Conservation (phyloP, 306 rosid species). For the Casuarina cunninghamiana region DNA sequence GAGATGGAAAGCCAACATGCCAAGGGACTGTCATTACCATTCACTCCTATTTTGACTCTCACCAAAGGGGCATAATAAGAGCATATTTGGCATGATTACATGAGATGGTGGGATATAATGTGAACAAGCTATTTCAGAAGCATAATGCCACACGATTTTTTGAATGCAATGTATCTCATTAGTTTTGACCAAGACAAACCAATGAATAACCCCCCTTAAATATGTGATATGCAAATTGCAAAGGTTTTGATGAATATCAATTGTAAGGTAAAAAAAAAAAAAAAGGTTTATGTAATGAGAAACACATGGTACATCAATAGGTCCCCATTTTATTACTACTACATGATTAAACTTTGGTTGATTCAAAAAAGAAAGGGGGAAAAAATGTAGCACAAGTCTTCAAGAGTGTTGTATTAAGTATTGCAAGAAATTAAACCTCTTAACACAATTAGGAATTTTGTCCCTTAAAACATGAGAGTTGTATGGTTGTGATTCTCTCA, state of each 20-base stretch:
- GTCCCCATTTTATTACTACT: neutral
- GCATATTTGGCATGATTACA: neutral
- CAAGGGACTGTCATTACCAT: too few species aligned
- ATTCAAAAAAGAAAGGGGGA: too few species aligned
- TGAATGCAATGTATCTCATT: neutral
- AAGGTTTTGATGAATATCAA: constrained; percentile 6
- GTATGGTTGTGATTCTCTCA: too few species aligned
- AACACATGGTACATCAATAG: constrained; percentile 3
- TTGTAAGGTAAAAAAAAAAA: constrained; percentile 14
- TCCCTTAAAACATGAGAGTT: too few species aligned
- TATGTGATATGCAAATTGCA: constrained; percentile 10
- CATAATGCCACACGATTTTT: neutral
- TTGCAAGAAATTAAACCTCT: too few species aligned
- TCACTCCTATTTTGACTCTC: too few species aligned
- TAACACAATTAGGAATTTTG: too few species aligned
- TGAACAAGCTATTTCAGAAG: constrained; percentile 2
- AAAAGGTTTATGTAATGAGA: neutral
- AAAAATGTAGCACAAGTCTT: too few species aligned
- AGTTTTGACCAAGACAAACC: constrained; percentile 17
- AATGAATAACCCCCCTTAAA: neutral
- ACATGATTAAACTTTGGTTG: neutral
- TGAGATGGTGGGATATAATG: neutral
- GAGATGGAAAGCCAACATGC: too few species aligned
- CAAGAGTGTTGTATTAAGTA: too few species aligned
- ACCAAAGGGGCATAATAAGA: neutral